A percentile compares a stretch with the other conserved stretches of the same genome.
These are phyloP conservation scores for Claviceps humidiphila DNA, from an alignment of 2,329 filamentous ascomycete genomes.

Conservation along the genomic window DNA sequence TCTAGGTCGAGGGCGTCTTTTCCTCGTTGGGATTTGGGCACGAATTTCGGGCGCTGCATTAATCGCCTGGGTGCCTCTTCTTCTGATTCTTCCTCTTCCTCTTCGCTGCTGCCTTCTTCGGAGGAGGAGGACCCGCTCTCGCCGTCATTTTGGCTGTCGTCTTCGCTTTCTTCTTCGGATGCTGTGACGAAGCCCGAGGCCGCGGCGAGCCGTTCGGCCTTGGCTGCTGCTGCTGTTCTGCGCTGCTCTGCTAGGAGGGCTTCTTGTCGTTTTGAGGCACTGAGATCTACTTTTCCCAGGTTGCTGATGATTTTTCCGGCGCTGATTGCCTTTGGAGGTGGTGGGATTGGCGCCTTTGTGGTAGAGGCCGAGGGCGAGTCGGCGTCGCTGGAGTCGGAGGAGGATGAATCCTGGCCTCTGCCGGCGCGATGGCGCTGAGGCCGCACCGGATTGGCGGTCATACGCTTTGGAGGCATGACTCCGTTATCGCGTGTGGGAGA, in stretches of 20 bases:
- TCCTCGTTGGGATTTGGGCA: conserved; percentile 43
- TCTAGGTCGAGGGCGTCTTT: conserved; percentile 15
- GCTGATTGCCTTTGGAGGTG: conserved; percentile 43
- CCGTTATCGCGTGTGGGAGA: not conserved
- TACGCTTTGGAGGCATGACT: conserved; percentile 57
- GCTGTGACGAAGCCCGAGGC: conserved; percentile 52
- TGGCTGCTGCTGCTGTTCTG: conserved; percentile 35
- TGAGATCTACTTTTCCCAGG: conserved; percentile 38
- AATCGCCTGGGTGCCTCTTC: conserved; percentile 42
- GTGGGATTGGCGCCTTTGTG: conserved; percentile 24
- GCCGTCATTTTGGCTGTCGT: conserved; percentile 14
- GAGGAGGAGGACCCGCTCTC: not conserved
- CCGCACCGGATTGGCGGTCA: conserved; percentile 81
- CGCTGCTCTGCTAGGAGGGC: conserved; percentile 33
- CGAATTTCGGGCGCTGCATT: conserved; percentile 51
- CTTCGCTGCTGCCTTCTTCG: conserved; percentile 33
- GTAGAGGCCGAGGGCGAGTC: conserved; percentile 14
- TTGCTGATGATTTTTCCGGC: conserved; percentile 43
- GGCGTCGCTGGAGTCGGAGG: conserved; percentile 37
- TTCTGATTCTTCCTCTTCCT: conserved; percentile 31
- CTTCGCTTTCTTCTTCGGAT: conserved; percentile 32
- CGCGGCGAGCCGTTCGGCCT: conserved; percentile 36
- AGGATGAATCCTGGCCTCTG: conserved; percentile 49
- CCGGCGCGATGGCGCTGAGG: conserved; percentile 76
- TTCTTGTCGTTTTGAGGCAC: conserved; percentile 28